These are phyloP conservation scores for Xylaria palmicola DNA, from an alignment of 495 filamentous ascomycete species.

Conservation along the genomic window DNA sequence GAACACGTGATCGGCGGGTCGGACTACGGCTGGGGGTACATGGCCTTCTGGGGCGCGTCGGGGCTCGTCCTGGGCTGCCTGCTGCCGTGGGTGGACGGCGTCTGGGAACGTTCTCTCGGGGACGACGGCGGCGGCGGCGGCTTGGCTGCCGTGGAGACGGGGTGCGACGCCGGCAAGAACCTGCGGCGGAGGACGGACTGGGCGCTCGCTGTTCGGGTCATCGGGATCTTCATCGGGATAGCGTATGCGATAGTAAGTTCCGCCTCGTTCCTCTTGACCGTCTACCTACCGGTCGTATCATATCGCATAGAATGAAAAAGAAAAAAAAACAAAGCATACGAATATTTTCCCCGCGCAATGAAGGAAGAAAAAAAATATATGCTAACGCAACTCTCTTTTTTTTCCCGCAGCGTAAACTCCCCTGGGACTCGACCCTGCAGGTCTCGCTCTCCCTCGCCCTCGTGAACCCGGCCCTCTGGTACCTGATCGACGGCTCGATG, in stretches of 20 bases:
- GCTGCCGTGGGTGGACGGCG: constrained; percentile 78
- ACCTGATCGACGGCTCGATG: constrained; percentile 85
- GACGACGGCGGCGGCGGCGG: constrained; percentile 18
- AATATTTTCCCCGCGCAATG: no score
- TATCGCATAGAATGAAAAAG: neutral
- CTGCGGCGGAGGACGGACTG: constrained; percentile 56
- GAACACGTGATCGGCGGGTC: constrained; percentile 49
- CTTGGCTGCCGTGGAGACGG: constrained; percentile 14
- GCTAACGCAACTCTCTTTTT: constrained; percentile 27
- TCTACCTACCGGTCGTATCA: no score
- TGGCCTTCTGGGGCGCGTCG: constrained; percentile 75
- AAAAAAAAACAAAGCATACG: no score
- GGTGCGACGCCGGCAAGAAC: constrained; percentile 19
- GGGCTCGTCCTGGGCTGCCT: constrained; percentile 75
- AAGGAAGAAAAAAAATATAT: neutral
- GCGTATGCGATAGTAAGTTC: constrained; percentile 86
- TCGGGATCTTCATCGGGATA: constrained; percentile 93
- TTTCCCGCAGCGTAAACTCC: constrained; percentile 83
- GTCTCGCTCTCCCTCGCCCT: constrained; percentile 87
- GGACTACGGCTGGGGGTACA: constrained; percentile 63
- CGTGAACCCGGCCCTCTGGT: constrained; percentile 94
- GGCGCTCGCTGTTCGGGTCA: constrained; percentile 78
- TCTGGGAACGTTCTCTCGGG: constrained; percentile 48
- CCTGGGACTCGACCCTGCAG: constrained; percentile 93
- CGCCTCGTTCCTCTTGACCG: neutral